phyloP scores from a whole-genome alignment of 2,329 filamentous ascomycete genomes.

The Chlorencoelia australis region DNA sequence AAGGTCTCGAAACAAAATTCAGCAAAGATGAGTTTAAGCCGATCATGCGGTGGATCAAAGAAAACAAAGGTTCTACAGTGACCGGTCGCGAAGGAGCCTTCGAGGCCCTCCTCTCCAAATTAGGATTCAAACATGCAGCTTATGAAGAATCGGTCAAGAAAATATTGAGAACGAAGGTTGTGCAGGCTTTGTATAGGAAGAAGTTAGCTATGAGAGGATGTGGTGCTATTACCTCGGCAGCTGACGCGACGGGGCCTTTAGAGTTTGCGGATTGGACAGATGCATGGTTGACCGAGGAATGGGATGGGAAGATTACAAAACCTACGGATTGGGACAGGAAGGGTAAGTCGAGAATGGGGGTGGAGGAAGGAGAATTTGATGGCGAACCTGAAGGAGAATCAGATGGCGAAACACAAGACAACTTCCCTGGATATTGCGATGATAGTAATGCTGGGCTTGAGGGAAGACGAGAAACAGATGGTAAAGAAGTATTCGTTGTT shows the following conservation, averaged over 20 bases:
- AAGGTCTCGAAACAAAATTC: no score
- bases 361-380: background rate
- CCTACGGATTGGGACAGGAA: background rate
- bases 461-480: background rate
- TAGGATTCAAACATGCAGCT: no score
- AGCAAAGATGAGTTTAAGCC: no score
- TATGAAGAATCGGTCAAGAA: no score
- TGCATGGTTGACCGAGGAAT: slow-evolving; percentile 1
- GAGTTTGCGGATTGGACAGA: slow-evolving; percentile 1
- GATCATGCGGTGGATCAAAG: no score
- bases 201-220: slow-evolving; percentile 1
- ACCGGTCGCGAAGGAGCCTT: no score
- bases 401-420: no score
- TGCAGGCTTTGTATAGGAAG: no score
- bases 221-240: background rate
- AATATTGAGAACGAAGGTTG: no score
- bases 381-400: background rate
- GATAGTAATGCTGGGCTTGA: background rate
- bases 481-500: background rate
- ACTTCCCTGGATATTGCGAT: background rate
- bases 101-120: no score
- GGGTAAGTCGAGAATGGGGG: rapidly evolving
- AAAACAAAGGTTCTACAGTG: no score
- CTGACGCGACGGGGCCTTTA: background rate
- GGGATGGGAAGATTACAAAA: slow-evolving; percentile 1